Base-by-base conservation (phyloP, 371 early-diverging fungal species). In the Mucor saturninus region DNA sequence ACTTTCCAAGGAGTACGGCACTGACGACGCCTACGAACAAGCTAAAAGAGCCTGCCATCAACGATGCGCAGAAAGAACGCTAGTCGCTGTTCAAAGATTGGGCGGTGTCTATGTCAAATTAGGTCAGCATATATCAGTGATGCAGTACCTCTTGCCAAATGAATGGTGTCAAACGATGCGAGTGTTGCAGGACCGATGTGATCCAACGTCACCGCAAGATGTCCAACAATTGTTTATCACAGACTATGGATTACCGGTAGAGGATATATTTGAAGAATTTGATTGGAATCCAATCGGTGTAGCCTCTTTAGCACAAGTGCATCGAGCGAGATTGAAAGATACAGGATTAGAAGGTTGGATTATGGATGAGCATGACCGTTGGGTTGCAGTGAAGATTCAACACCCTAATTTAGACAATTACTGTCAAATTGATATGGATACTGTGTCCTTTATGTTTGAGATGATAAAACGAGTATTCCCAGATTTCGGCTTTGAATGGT, bases 51-150 rank as follows among this genome's bases (percentile, higher is more conserved):
- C 59, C 32, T 73, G 83, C 8, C 81, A 87, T 55, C 59, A 64
- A 43, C 72, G 85, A 5, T 78, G 75, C 54, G 93, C 95, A 0
- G 68, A 86, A 5, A 58, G 84, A 37, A 64, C 93, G 5, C 65
- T 91, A 29, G 72, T 72, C 28, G 85, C 86, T 31, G 75, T 85
- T 21, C 72, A 79, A 57, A 72, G 68, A 32, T 81, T 91, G 54
- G 95, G 94, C 37, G 97, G 97, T n/a, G 88, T 95, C 31, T 97
- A 95, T 65, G 92, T 97, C 69, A 97, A 97, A 67, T 81, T 96
- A 49, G 95, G 96, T 2, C 95, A 96, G 69, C 95, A 96, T 72
- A 73, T 95, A 6, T 84, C 93, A 8, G 91, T 95, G 7, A 80
- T 96, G 84, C 84, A 84, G 30, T 95, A 94, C 61, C 71, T 95